Conservation (phyloP, 2,329 filamentous ascomycete genomes). For the Paradendryphiella salina region DNA sequence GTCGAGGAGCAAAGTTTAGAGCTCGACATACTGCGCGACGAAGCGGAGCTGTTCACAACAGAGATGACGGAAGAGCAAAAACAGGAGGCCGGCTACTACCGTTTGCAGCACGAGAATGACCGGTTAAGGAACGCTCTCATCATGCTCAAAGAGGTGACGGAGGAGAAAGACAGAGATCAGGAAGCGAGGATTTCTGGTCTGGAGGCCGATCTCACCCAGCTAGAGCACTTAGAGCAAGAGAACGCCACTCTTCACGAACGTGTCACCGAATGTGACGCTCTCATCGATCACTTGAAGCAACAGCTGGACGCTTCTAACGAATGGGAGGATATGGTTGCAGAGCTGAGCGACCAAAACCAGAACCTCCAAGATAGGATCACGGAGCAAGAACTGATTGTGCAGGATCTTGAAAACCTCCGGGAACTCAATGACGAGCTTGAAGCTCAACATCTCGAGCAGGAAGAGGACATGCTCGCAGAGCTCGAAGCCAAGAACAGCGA, state of each 20-base stretch:
- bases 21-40: slow-evolving; percentile 81
- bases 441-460: slow-evolving; percentile 86
- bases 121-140: slow-evolving; percentile 83
- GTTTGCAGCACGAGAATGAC: slow-evolving; percentile 89
- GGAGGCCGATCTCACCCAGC: slow-evolving; percentile 35
- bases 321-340: slow-evolving; percentile 92
- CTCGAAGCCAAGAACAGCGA: slow-evolving; percentile 85
- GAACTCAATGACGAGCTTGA: slow-evolving; percentile 96
- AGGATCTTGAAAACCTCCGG: slow-evolving; percentile 84
- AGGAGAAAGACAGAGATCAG: slow-evolving; percentile 80
- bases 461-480: slow-evolving; percentile 92
- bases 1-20: slow-evolving; percentile 86
- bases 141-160: slow-evolving; percentile 80
- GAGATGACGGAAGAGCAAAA: slow-evolving; percentile 89
- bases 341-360: slow-evolving; percentile 85
- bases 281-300: slow-evolving; percentile 82
- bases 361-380: slow-evolving; percentile 79
- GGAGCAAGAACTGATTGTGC: slow-evolving; percentile 77
- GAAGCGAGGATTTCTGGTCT: slow-evolving; percentile 54
- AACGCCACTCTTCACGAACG: slow-evolving; percentile 72
- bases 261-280: slow-evolving; percentile 70
- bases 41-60: slow-evolving; percentile 80
- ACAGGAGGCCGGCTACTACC: slow-evolving; percentile 83
- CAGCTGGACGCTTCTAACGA: slow-evolving; percentile 88
- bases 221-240: slow-evolving; percentile 57